phyloP scores from a whole-genome alignment of 768 basidiomycete species.

The Lactarius pseudohatsudake region DNA sequence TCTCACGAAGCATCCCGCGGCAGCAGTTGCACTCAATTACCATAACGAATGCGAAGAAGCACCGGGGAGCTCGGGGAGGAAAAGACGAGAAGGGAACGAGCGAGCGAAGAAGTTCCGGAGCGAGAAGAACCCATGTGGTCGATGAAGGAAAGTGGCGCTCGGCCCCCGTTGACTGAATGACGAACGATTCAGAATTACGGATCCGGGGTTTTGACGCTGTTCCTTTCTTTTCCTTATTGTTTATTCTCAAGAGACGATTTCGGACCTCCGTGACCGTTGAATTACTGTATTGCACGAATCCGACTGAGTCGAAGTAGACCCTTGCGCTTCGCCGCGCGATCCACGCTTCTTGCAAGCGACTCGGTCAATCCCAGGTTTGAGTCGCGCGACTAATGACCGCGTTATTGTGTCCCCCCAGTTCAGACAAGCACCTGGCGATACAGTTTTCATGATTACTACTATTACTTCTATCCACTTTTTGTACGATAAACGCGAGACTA shows the following conservation, averaged over 20 bases:
- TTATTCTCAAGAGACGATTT: neutral
- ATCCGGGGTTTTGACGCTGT: neutral
- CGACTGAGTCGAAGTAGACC: neutral
- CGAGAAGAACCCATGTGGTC: neutral
- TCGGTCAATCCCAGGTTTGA: neutral
- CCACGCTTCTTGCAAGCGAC: conserved; percentile 6
- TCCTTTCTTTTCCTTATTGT: neutral
- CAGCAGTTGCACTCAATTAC: neutral
- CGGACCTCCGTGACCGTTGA: neutral
- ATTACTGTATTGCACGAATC: neutral
- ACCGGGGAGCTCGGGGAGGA: neutral
- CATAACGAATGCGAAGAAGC: neutral
- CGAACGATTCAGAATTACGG: neutral
- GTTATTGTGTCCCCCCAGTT: neutral
- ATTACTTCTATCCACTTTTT: conserved; percentile 13
- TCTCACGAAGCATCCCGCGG: neutral
- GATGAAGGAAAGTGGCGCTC: too few species aligned
- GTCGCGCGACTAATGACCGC: neutral
- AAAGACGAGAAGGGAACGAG: neutral
- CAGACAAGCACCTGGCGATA: neutral
- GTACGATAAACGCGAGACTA: conserved; percentile 4
- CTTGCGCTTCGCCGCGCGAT: conserved; percentile 16
- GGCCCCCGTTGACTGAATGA: too few species aligned
- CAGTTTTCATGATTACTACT: neutral
- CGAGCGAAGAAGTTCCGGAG: neutral